Base-by-base conservation (phyloP, 306 rosid genomes). In the Vigna angularis region DNA sequence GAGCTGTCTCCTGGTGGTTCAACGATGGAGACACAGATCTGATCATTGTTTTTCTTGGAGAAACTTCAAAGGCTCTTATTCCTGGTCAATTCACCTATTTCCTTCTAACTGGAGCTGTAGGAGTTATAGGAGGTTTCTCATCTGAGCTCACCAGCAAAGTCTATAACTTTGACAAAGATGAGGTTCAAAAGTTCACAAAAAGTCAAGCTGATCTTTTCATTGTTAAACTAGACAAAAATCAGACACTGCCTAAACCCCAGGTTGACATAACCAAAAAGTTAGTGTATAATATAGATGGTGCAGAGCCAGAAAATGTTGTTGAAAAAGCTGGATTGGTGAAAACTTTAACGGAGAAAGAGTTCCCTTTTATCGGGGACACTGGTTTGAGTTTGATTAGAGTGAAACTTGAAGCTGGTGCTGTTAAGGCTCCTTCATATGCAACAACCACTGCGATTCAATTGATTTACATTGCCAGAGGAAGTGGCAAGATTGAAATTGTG, bases 1-100 rank as follows among this genome's bases (percentile, higher is more conserved):
- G 90, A 58, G 7, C 62, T 22, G 48, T 84, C 18, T 91, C 97
- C 15, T 91, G 97, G 97, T 91, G 97, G 97, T 89, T 78, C 90
- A 90, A 90, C 34, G 44, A 82, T 12, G 94, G 85, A 28, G 89
- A 83, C 40, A 81, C 91, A 0, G 82, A 85, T 20, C 83, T 92
- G 2, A 56, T 17, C 0, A 38, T 92, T 12, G 7, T 67, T 2
- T 84, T 88, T 73, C 67, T 91, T 20, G 97, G 93, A 0, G 87
- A 88, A 52, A 88, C 97, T 5, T 63, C 78, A 1, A 70, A 66
- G 8, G 83, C 85, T n/a, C 70, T 53, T 71, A 16, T 77, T 26
- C 88, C 87, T 0, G 94, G 93, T 0, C 81, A 84, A 49, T 64
- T 90, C 79, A 71, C 78, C 32, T 92, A 92, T 42, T 83, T 90